Percentiles rank a stretch among this genome's conserved stretches.
Conservation (phyloP, 2,329 filamentous ascomycete species). For the Penicillium sp. region DNA sequence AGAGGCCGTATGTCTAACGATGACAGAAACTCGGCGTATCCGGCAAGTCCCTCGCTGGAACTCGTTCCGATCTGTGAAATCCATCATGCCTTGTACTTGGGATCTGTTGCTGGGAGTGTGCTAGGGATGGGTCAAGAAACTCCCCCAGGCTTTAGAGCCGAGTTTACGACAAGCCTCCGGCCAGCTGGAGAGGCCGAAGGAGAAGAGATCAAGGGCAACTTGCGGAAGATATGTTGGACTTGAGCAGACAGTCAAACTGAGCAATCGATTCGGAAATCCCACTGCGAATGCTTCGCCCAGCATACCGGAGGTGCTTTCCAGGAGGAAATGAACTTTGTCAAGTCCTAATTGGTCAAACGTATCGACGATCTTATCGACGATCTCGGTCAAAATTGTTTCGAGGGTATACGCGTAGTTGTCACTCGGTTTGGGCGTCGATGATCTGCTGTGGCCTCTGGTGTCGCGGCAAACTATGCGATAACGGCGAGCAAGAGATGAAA, state of each 20-base stretch:
- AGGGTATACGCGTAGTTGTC: background rate
- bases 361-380: too few relatives aligned
- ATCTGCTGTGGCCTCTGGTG: background rate
- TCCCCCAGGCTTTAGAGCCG: background rate
- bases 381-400: background rate
- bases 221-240: background rate
- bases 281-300: background rate
- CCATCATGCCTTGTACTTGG: background rate
- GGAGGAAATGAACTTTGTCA: background rate
- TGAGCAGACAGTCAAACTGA: background rate
- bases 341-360: background rate
- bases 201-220: background rate
- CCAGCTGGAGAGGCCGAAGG: background rate
- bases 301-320: background rate
- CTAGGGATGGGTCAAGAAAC: background rate
- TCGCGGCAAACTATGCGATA: background rate
- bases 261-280: background rate
- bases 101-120: background rate
- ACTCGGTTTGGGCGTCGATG: background rate
- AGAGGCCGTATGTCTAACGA: background rate
- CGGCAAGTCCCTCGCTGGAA: background rate
- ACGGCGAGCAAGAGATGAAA: background rate
- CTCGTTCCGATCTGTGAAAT: background rate
- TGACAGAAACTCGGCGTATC: background rate
- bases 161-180: background rate